Evolutionary conservation across 2,329 filamentous ascomycete species (phyloP).

Genomic region (Pleochaeta shiraiana): DNA sequence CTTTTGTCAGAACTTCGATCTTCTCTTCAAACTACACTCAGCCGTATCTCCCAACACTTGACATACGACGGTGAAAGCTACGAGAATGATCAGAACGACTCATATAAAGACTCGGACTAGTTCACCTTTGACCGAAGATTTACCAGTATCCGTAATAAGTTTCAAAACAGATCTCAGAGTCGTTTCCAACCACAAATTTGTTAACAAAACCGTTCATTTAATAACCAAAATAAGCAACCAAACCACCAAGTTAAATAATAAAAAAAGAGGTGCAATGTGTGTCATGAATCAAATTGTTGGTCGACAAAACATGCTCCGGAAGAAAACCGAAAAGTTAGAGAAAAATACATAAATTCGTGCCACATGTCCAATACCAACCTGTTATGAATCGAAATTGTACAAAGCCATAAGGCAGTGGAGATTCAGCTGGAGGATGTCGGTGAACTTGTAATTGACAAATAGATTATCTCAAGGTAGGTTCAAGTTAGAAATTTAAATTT

Average conservation of each 20-base stretch:
- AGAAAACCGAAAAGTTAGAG: not conserved
- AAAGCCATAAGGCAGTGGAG: no score
- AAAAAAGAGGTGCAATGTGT: conserved; percentile 2
- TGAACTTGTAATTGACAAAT: no score
- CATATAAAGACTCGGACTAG: not conserved
- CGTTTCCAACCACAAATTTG: not conserved
- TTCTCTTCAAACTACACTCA: not conserved
- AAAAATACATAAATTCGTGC: not conserved
- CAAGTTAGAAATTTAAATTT: no score
- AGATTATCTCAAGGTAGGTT: no score
- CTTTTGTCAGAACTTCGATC: not conserved
- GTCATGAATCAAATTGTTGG: conserved; percentile 2
- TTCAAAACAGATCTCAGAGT: not conserved
- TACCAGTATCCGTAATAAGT: not conserved
- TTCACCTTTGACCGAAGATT: not conserved
- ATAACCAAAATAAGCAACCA: not conserved
- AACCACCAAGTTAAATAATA: not conserved
- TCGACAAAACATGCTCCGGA: not conserved
- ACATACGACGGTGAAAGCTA: not conserved
- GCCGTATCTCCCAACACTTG: not conserved
- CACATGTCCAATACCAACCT: not conserved
- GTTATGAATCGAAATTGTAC: no score
- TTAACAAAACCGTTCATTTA: not conserved
- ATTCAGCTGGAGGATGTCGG: no score
- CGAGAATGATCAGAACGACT: not conserved